Evolutionary conservation across 176 grass and related monocot species (phyloP).

Genomic region (Oryza officinalis): DNA sequence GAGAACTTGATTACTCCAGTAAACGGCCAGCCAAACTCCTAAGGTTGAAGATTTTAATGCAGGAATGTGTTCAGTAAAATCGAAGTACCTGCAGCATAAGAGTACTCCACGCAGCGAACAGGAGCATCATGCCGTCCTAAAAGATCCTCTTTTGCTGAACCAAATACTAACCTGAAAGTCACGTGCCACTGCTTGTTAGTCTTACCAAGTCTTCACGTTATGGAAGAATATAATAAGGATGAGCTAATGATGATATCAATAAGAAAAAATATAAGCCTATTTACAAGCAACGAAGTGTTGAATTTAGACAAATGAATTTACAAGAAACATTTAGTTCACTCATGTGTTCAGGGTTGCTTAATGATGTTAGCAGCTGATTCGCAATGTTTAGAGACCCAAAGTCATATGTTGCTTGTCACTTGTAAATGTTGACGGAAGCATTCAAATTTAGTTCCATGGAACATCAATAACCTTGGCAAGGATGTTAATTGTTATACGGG

Average conservation of each 20-base stretch:
- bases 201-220: not conserved
- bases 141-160: slow-evolving; percentile 83
- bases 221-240: not conserved
- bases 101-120: slow-evolving; percentile 95
- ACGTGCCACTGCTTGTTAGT: slow-evolving; percentile 20
- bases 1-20: not conserved
- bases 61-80: slow-evolving; percentile 10
- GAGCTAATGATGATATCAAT: slow-evolving; percentile 1
- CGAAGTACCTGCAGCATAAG: slow-evolving; percentile 81
- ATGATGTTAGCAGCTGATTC: not conserved
- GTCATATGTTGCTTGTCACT: not conserved
- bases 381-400: not conserved
- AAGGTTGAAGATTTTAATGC: not conserved
- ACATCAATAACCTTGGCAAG: not conserved
- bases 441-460: slow-evolving; percentile 21
- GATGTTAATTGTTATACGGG: not conserved
- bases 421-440: not conserved
- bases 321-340: not conserved
- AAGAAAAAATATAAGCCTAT: not conserved
- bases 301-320: slow-evolving; percentile 10
- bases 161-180: slow-evolving; percentile 68
- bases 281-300: not conserved
- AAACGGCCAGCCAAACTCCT: not conserved
- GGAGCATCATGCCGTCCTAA: slow-evolving; percentile 87
- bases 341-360: not conserved